These are phyloP conservation scores for Mycena vulgaris DNA, from an alignment of 768 basidiomycete genomes.

Conservation along the genomic window DNA sequence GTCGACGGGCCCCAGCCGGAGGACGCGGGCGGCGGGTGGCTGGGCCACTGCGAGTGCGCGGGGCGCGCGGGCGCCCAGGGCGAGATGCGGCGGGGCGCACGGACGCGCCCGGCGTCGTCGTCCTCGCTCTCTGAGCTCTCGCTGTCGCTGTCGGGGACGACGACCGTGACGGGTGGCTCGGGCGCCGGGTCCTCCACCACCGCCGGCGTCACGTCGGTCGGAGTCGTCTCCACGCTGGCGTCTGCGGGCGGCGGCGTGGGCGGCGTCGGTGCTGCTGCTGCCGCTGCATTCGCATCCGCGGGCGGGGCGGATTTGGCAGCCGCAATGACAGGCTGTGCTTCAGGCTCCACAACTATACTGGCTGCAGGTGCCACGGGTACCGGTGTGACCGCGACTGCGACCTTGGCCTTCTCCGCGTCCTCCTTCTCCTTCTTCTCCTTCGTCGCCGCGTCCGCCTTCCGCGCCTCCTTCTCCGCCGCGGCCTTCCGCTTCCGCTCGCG, in stretches of 20 bases:
- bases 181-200: background rate
- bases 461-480: conserved; percentile 69
- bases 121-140: conserved; percentile 50
- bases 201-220: background rate
- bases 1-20: conserved; percentile 19
- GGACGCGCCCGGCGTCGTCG: conserved; percentile 55
- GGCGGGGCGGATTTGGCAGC: background rate
- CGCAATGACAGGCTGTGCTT: background rate
- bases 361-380: background rate
- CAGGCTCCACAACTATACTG: background rate
- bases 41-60: conserved; percentile 28
- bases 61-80: conserved; percentile 44
- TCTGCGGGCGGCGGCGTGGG: background rate
- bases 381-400: conserved; percentile 47
- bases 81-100: conserved; percentile 46
- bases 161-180: background rate
- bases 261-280: too few relatives aligned
- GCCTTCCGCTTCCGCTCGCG: conserved; percentile 68
- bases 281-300: background rate
- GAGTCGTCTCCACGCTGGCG: background rate
- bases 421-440: conserved; percentile 69
- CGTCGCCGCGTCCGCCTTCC: conserved; percentile 76
- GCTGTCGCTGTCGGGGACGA: conserved; percentile 30
- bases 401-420: conserved; percentile 66
- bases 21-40: conserved; percentile 16